Base-by-base conservation (phyloP, 2,329 filamentous ascomycete genomes). In the Akanthomyces muscarius region DNA sequence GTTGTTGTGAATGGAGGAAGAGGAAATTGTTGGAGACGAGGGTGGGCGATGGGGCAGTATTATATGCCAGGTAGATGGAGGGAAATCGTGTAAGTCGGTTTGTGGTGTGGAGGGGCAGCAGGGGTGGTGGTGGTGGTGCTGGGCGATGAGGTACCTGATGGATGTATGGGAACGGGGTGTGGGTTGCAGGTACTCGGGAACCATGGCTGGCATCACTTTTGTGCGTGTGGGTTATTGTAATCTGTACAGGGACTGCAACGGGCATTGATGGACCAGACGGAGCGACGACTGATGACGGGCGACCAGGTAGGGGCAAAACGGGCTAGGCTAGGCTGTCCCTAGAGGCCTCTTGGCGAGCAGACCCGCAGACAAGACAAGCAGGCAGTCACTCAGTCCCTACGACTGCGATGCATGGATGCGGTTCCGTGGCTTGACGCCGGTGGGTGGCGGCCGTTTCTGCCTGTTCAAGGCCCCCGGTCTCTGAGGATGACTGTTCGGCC, bases 61-160 rank as follows among this genome's bases (percentile, higher is more conserved):
- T 59, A 59, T 59, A 50, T 28, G 45, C 25, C 30, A 57, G 13
- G 42, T 33, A 13, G 47, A 28, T 7, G 33, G 4, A 50, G 21
- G 13, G 51, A 25, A 47, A 59, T 59, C 44, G 56, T 59, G 56
- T 59, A 59, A 59, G 56, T 59, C 42, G 56, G 14, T 56, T 48
- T 23, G 47, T 47, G 28, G 41, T 57, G 42, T 23, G 4, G 28
- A 50, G 25, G 8, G 30, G 16, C 13, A 36, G 16, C 13, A 36
- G 33, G 33, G 33, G 10, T 36, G 21, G 21, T 21, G 21, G 21
- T 21, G 21, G 21, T 21, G 21, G 25, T 30, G 41, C 28, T 10
- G 33, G 33, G 33, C 33, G 33, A 36, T 11, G 33, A 36, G 33
- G 33, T 36, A 36, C 33, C 8, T 36, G 33, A 36, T 36, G 33